phyloP scores from a whole-genome alignment of 768 basidiomycete species.

The Psilocybe sp. region DNA sequence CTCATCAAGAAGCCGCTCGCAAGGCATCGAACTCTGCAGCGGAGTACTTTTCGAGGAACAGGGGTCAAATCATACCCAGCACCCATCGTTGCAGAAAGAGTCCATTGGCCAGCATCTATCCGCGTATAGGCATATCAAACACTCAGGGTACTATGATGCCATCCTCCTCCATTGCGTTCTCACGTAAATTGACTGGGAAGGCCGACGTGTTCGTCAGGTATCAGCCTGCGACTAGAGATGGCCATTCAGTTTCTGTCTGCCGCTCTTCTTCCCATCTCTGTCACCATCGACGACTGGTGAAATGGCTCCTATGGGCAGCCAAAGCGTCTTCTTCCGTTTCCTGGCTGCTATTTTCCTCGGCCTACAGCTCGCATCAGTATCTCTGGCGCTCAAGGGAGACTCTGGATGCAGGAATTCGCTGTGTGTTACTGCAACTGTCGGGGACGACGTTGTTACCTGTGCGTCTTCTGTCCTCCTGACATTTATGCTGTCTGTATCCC shows the following conservation, averaged over 20 bases:
- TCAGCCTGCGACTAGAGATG: not conserved
- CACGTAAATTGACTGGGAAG: conserved; percentile 2
- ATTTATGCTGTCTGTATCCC: not conserved
- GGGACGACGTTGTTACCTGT: conserved; percentile 44
- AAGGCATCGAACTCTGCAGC: no score
- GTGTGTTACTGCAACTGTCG: conserved; percentile 47
- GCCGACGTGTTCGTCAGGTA: conserved; percentile 13
- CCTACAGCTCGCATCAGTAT: conserved; percentile 18
- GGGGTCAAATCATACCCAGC: no score
- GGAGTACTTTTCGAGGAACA: no score
- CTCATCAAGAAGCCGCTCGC: no score
- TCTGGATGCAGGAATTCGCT: conserved; percentile 39
- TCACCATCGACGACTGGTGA: not conserved
- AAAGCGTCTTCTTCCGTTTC: not conserved
- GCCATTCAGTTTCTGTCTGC: not conserved
- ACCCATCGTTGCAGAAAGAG: no score
- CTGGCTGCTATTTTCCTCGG: conserved; percentile 11
- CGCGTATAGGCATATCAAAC: not conserved
- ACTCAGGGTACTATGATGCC: conserved; percentile 3
- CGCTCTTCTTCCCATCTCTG: not conserved
- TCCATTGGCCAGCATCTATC: no score
- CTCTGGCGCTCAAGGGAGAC: conserved; percentile 36
- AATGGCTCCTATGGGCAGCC: not conserved
- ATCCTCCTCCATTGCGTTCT: conserved; percentile 4
- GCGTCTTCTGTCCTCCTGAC: conserved; percentile 16